Base-by-base conservation (phyloP, 306 rosid species). In the Prunus campanulata region DNA sequence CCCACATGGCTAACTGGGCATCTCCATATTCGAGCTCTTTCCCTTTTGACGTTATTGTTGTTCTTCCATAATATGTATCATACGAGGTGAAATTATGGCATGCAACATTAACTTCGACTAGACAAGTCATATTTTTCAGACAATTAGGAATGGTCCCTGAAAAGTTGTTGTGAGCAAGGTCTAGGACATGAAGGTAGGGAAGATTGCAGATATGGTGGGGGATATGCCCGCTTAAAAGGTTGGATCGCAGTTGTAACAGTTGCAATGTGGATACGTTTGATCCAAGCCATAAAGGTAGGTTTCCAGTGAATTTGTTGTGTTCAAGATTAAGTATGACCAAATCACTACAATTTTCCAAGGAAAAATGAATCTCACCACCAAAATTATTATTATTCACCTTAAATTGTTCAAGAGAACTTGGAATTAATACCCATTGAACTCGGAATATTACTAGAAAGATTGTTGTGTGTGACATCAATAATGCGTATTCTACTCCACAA, bases 1-100 rank as follows among this genome's bases (percentile, higher is more conserved):
- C 6, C 3, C 6, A 29, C 0, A 0, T 0, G 24, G 4, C 3
- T 35, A 35, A 35, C 2, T 7, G 3, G 13, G 0, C 0, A 2
- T 0, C 0, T 16, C 1, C 1, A 19, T 48, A 69, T 18, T 14
- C 44, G 3, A 8, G 55, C 3, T 27, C 57, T 49, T 44, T 50
- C 30, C 74, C 74, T 51, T 70, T 70, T 18, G 19, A 0, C 0
- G 47, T 50, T 8, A 50, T 15, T 2, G 20, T 29, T 24, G 16
- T 13, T 61, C 14, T 1, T n/a, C 6, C 64, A 57, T 57, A 57
- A 4, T 30, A 70, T 2, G 24, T 22, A 22, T 27, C 29, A 27
- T 0, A 2, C 29, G 2, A 25, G 27, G 0, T 27, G 29, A 27
- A 27, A 2, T 2, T 27, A 1, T 0, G 29, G 29, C 27, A 25